Conservation (phyloP, 345 rosid species). For the Acer yangbiense region DNA sequence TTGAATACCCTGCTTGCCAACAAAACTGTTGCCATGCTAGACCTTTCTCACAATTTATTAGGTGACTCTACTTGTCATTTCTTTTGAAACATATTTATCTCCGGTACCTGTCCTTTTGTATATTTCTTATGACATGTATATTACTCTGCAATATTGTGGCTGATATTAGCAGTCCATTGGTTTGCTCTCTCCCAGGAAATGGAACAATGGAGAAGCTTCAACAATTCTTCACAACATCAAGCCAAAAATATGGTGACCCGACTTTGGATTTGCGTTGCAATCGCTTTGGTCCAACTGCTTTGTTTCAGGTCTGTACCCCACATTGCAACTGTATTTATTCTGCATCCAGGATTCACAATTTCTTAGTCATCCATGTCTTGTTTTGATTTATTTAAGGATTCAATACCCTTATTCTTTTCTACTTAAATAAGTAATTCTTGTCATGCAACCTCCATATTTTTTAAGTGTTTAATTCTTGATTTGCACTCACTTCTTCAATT, state of each 20-base stretch:
- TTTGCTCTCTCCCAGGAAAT: slow-evolving; percentile 63
- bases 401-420: slow-evolving; percentile 1
- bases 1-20: slow-evolving; percentile 69
- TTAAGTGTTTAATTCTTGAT: background rate
- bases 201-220: slow-evolving; percentile 93
- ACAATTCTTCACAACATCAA: slow-evolving; percentile 63
- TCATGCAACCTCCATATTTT: background rate
- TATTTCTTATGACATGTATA: slow-evolving; percentile 3
- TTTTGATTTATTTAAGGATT: slow-evolving; percentile 10
- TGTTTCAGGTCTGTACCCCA: slow-evolving; percentile 72
- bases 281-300: slow-evolving; percentile 88
- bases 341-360: background rate
- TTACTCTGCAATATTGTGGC: background rate
- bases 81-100: background rate
- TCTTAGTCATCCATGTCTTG: background rate
- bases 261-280: slow-evolving; percentile 95
- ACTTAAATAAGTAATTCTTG: background rate
- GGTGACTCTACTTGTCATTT: slow-evolving; percentile 42
- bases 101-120: background rate
- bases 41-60: slow-evolving; percentile 88
- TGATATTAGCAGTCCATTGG: slow-evolving; percentile 24
- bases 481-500: background rate
- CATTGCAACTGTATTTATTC: background rate
- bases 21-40: slow-evolving; percentile 66
- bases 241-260: slow-evolving; percentile 74